Percentiles rank a stretch among this genome's conserved stretches.
phyloP scores from a whole-genome alignment of 192 early-diverging fungal species.

The Backusella morwellensis region DNA sequence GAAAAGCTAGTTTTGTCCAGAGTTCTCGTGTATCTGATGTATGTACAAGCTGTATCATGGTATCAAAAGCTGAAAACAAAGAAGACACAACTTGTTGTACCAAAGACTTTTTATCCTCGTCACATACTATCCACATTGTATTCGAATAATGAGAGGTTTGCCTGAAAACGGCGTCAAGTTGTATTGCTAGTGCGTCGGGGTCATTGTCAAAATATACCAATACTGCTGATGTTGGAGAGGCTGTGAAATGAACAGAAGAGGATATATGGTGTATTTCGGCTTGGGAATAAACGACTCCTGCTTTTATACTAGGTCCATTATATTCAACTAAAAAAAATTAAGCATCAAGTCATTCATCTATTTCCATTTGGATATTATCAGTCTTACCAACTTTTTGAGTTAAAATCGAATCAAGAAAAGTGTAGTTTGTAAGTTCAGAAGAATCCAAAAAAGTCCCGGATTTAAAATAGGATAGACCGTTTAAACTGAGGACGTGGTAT shows the following conservation, averaged over 20 bases:
- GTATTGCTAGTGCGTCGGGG: neutral
- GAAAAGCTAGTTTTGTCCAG: neutral
- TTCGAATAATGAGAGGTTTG: neutral
- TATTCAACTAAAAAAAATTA: neutral
- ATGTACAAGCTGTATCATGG: neutral
- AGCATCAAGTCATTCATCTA: neutral
- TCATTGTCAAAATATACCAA: neutral
- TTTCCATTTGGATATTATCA: neutral
- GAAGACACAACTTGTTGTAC: neutral
- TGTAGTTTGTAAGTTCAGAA: slow-evolving; percentile 1
- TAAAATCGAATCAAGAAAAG: neutral
- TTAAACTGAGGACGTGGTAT: slow-evolving; percentile 5
- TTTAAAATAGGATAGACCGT: neutral
- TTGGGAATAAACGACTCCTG: neutral
- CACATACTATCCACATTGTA: neutral
- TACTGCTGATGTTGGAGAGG: neutral
- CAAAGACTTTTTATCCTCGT: neutral
- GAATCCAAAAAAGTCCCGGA: neutral
- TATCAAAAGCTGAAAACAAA: neutral
- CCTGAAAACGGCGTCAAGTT: neutral
- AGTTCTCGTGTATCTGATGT: neutral
- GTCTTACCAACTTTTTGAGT: neutral
- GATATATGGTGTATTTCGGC: neutral
- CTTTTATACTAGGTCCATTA: neutral
- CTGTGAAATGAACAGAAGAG: neutral